Evolutionary conservation across 2,329 filamentous ascomycete species (phyloP), one percentile per base, ranked within the genome.

Genomic region (Pseudogymnoascus sp.): DNA sequence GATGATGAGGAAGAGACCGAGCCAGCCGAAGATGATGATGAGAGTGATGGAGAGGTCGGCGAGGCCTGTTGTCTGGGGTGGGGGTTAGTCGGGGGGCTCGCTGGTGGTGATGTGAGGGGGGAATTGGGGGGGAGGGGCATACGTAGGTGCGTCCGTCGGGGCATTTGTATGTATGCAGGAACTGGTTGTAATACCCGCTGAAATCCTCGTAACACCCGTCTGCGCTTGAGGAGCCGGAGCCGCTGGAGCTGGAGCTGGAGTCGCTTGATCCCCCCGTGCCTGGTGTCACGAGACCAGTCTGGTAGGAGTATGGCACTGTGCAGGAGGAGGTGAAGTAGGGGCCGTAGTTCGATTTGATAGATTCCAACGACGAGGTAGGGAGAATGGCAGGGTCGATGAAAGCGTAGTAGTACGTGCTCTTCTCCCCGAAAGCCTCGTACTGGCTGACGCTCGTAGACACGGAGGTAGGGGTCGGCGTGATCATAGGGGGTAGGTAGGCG

Each of bases 1-100:
- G 0, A 74, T 73, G 4, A 71, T 71, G 42, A 76, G 64, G 65
- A 73, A 76, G 54, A 62, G 40, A 69, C 62, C 67, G 1, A 64
- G 54, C 29, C 66, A 66, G 51, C 68, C 68, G 40, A 67, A 64
- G 36, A 64, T 37, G 12, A 60, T 64, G 4, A 4, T 8, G n/a
- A 54, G 45, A 11, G 57, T 23, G 6, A 39, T n/a, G 23, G 23
- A n/a, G 45, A 54, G 45, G 45, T 3, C 2, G 14, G 45, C n/a
- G 45, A 8, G 45, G 14, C 23, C 45, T 51, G 14, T 51, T 23
- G 42, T 21, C 42, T 47, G 45, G 11, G 14, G 21, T 5, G 23
- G 23, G 23, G 4, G 45, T 51, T 26, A 47, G 42, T n/a, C 26
- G 10, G 29, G 7, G 7, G 29, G 2, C 3, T 21, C 3, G 2